These are phyloP conservation scores for Pythium dissimile DNA, from an alignment of 352 stramenopile genomes.

Conservation along the genomic window DNA sequence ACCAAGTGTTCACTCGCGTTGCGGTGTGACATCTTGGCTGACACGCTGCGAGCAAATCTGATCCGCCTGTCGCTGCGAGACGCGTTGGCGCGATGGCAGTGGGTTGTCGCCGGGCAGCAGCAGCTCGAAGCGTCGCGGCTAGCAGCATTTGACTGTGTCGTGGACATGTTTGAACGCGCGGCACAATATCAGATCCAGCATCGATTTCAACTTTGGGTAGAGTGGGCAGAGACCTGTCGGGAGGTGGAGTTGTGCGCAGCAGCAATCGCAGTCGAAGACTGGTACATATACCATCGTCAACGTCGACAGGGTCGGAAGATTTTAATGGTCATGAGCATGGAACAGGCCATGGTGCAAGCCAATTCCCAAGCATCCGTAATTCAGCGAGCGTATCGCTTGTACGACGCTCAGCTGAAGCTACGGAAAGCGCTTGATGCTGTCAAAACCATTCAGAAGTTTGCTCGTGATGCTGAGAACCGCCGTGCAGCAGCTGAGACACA, in stretches of 20 bases:
- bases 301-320: background rate
- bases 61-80: conserved; percentile 23
- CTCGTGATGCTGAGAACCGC: conserved; percentile 7
- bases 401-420: background rate
- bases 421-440: conserved; percentile 9
- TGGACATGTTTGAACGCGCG: background rate
- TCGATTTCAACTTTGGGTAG: conserved; percentile 13
- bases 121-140: conserved; percentile 10
- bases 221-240: background rate
- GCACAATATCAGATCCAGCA: background rate
- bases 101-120: conserved; percentile 24
- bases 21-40: conserved; percentile 34
- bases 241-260: conserved; percentile 11
- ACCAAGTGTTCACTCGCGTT: conserved; percentile 39
- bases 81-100: conserved; percentile 29
- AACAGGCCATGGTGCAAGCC: conserved; percentile 14
- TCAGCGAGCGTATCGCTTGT: conserved; percentile 29
- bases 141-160: conserved; percentile 6
- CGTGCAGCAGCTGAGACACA: background rate
- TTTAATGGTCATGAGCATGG: conserved; percentile 15
- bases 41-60: conserved; percentile 30
- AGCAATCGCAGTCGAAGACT: conserved; percentile 2
- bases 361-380: conserved; percentile 28
- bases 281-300: background rate
- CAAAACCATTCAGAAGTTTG: conserved; percentile 27